phyloP scores from a whole-genome alignment of 352 stramenopile species.

The Pythium aquatile region DNA sequence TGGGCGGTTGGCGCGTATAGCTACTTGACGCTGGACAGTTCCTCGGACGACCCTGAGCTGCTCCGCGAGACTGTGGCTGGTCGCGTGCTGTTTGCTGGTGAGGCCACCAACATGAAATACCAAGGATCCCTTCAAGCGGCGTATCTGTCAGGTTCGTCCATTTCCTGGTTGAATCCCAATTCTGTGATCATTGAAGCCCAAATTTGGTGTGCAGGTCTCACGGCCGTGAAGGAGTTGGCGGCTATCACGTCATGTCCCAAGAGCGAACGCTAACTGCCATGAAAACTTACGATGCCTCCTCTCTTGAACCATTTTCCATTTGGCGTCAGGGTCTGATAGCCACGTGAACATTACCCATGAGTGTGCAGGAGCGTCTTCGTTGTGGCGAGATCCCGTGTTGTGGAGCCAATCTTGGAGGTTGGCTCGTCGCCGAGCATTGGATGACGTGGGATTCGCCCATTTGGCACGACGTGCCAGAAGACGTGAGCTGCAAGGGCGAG shows the following conservation, averaged over 20 bases:
- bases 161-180: not conserved
- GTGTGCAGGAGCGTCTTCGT: conserved; percentile 23
- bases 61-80: conserved; percentile 38
- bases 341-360: conserved; percentile 8
- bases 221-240: conserved; percentile 31
- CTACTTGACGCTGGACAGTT: conserved; percentile 59
- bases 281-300: not conserved
- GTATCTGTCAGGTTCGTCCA: conserved; percentile 46
- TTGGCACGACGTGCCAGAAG: conserved; percentile 74
- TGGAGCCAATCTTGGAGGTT: conserved; percentile 84
- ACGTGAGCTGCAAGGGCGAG: conserved; percentile 43
- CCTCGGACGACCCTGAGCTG: conserved; percentile 52
- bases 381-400: conserved; percentile 36
- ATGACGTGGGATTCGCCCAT: conserved; percentile 81
- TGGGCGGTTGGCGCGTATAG: conserved; percentile 62
- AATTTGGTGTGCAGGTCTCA: conserved; percentile 24
- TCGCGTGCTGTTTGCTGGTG: conserved; percentile 61
- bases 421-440: conserved; percentile 82
- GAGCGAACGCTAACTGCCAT: not conserved
- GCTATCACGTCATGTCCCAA: conserved; percentile 11
- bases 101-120: conserved; percentile 69
- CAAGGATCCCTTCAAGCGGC: conserved; percentile 64
- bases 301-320: not conserved
- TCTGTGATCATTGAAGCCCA: conserved; percentile 2
- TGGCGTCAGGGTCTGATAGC: not conserved